Conservation (phyloP, 2,329 filamentous ascomycete species). For the Penicillium janthinellum region DNA sequence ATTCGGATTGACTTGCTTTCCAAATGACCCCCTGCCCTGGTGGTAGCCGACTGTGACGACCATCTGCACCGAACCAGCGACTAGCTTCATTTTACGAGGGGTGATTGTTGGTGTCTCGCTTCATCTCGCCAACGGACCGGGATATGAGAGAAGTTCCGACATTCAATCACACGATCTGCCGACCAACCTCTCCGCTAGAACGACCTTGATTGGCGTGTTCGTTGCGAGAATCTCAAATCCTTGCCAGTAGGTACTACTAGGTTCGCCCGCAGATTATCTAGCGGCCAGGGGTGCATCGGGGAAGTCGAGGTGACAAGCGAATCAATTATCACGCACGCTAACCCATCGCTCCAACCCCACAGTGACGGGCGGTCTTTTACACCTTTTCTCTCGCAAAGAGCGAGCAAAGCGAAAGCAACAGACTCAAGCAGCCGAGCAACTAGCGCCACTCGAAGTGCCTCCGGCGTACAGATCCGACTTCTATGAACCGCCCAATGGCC, state of each 20-base stretch:
- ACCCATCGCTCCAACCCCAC: constrained; percentile 6
- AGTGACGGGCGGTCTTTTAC: constrained; percentile 24
- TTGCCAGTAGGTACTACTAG: constrained; percentile 14
- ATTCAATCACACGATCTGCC: constrained; percentile 18
- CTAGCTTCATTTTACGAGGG: background rate
- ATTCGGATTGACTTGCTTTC: background rate
- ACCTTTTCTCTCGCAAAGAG: constrained; percentile 29
- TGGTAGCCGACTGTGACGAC: background rate
- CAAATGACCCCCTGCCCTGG: background rate
- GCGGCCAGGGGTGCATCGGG: background rate
- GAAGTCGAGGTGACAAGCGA: background rate
- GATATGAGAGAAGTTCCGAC: background rate
- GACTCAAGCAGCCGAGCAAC: constrained; percentile 6
- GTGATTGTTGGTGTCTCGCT: background rate
- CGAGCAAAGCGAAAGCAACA: constrained; percentile 24
- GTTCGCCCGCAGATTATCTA: constrained; percentile 1
- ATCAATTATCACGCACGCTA: constrained; percentile 8
- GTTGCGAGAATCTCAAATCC: background rate
- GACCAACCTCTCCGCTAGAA: background rate
- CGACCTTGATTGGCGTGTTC: background rate
- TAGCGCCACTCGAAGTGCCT: constrained; percentile 14
- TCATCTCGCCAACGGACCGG: constrained; percentile 3
- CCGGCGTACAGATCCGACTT: constrained; percentile 22
- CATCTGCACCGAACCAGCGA: background rate
- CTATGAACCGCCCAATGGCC: constrained; percentile 9